A percentile compares a stretch with the other conserved stretches of the same genome.
phyloP scores from a whole-genome alignment of 441 rosid species.

The Syzygium malaccense region DNA sequence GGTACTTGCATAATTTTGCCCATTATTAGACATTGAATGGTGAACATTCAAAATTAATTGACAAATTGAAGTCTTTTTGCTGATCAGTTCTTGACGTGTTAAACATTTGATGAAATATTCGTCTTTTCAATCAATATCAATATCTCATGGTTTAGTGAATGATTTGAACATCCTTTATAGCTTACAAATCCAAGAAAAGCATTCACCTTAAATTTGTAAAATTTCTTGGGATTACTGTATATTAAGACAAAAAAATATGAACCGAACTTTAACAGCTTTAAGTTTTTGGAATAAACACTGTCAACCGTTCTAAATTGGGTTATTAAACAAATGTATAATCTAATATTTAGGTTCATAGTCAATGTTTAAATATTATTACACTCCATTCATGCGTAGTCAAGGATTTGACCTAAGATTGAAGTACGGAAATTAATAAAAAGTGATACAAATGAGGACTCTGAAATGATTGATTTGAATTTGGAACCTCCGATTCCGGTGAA shows the following conservation, averaged over 20 bases:
- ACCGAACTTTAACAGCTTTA: neutral
- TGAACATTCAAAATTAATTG: neutral
- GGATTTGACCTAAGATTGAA: neutral
- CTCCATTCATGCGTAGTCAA: neutral
- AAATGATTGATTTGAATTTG: neutral
- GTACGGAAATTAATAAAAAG: neutral
- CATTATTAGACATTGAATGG: neutral
- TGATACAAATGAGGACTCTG: neutral
- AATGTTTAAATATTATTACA: neutral
- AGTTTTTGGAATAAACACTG: neutral
- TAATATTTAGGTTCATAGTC: neutral
- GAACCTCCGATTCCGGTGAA: neutral
- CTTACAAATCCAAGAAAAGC: neutral
- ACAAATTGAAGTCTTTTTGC: neutral
- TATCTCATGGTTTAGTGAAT: neutral
- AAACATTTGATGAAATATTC: neutral
- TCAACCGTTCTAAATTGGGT: neutral
- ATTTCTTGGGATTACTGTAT: no score
- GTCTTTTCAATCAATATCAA: neutral
- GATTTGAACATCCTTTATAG: neutral
- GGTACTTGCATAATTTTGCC: neutral
- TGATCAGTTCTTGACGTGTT: neutral
- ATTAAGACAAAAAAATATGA: neutral
- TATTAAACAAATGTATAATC: neutral
- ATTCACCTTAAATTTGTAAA: neutral